Evolutionary conservation across 768 basidiomycete species (phyloP), one percentile per base, ranked within the genome.

Genomic region (Mycena belliarum): DNA sequence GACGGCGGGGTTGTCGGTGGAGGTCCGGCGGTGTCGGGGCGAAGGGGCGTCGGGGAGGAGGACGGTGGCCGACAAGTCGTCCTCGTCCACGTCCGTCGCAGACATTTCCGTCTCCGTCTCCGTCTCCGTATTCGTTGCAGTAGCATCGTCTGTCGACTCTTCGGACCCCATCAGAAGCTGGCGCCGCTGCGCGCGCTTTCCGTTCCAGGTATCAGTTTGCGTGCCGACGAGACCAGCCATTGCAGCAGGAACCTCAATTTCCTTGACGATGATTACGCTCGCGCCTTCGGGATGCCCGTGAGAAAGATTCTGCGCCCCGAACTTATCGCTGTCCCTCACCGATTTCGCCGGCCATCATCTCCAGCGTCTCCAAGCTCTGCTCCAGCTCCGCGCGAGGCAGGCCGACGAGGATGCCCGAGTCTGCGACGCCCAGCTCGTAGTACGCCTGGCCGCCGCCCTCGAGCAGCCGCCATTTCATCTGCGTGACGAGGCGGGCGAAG

Each of bases 301-400:
- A 16, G 38, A 8, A 40, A 16, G n/a, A n/a, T 14, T 44, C 43
- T 26, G 26, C n/a, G 6, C 1, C 16, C 6, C n/a, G 14, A 44
- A 6, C 15, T 18, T 26, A 26, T 5, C n/a, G 16, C 14, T 26
- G 20, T 35, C 16, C 33, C 55, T 16, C 25, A 49, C 93, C 94
- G 38, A 98, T 89, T 68, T 96, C 94, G 24, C 88, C 86, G 0
- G 95, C 94, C 95, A 98, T 98, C 77, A 85, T 86, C 40, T 91
- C 91, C 15, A 98, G 83, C 0, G 95, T 96, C 65, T 87, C 86
- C 37, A 98, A 74, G 3, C 89, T 93, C 63, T 82, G 81, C 56
- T 91, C 89, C 62, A 98, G 83, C 69, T 95, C 89, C 3, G 73
- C 71, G 60, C 82, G 76, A 4, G 82, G 77, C 6, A 98, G 81